phyloP scores from a whole-genome alignment of 2,329 filamentous ascomycete species.

The Apiospora pterosperma region DNA sequence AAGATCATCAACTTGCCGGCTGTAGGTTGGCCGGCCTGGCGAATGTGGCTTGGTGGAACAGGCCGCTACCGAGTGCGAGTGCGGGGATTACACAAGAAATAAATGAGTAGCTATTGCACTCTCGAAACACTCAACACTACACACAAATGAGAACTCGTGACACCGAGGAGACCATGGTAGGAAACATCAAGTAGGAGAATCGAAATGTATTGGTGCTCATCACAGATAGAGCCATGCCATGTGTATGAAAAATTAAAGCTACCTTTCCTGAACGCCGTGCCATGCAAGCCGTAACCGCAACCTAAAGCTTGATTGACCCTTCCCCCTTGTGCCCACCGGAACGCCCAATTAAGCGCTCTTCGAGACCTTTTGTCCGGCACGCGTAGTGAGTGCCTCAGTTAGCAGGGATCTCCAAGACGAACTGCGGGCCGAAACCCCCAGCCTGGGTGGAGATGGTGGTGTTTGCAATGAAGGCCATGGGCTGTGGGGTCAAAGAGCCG shows the following conservation, averaged over 20 bases:
- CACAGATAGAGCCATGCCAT: not conserved
- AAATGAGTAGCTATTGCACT: too few relatives aligned
- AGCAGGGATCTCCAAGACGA: slow-evolving; percentile 19
- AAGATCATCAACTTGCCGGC: not conserved
- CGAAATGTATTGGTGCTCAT: not conserved
- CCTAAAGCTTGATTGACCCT: not conserved
- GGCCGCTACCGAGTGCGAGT: too few relatives aligned
- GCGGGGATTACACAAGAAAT: too few relatives aligned
- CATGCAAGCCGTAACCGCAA: not conserved
- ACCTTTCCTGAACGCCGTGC: not conserved
- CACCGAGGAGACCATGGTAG: not conserved
- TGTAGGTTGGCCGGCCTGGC: too few relatives aligned
- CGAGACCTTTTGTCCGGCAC: not conserved
- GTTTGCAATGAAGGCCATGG: slow-evolving; percentile 15
- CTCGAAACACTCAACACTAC: too few relatives aligned
- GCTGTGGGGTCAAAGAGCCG: slow-evolving; percentile 17
- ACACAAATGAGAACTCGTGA: too few relatives aligned
- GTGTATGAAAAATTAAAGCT: not conserved
- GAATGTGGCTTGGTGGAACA: too few relatives aligned
- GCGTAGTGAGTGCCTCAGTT: not conserved
- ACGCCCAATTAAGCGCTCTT: not conserved
- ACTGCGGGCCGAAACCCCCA: slow-evolving; percentile 23
- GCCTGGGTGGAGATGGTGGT: slow-evolving; percentile 12
- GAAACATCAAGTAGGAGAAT: not conserved
- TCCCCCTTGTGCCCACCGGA: not conserved